Evolutionary conservation across 2,329 filamentous ascomycete genomes (phyloP).

Genomic region (Pyrenophora teres): DNA sequence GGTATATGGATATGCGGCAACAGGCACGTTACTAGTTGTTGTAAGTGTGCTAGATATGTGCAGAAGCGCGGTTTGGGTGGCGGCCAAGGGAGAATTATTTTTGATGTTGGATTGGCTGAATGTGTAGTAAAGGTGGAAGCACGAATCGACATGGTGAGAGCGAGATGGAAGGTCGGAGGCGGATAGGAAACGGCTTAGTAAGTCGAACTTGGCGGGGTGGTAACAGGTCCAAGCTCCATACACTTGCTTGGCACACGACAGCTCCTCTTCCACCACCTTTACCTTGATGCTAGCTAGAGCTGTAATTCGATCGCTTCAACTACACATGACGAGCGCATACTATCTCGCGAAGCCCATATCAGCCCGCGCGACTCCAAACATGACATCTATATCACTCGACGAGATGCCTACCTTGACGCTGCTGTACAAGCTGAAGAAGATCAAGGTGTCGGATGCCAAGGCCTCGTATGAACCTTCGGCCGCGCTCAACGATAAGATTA

Average conservation of each 20-base stretch:
- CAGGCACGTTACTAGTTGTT: too few relatives aligned
- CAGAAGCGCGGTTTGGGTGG: too few relatives aligned
- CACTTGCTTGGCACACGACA: neutral
- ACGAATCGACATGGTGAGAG: too few relatives aligned
- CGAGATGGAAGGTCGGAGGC: too few relatives aligned
- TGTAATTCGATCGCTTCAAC: neutral
- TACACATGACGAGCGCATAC: conserved; percentile 30
- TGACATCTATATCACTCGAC: conserved; percentile 45
- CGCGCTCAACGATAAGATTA: conserved; percentile 67
- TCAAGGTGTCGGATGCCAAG: conserved; percentile 43
- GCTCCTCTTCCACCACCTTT: neutral
- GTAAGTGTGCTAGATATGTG: too few relatives aligned
- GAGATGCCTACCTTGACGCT: conserved; percentile 67
- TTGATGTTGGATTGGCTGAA: too few relatives aligned
- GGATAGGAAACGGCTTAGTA: neutral
- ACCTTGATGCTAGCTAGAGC: conserved; percentile 1
- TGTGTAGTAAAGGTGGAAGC: too few relatives aligned
- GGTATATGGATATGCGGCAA: too few relatives aligned
- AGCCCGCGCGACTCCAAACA: conserved; percentile 4
- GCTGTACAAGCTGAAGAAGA: conserved; percentile 66
- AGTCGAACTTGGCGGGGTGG: conserved; percentile 3
- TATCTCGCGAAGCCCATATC: conserved; percentile 27
- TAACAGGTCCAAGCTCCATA: conserved; percentile 6
- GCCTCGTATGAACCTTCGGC: conserved; percentile 23
- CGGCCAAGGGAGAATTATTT: too few relatives aligned